Base-by-base conservation (phyloP, 2,329 filamentous ascomycete species). In the Cylindrodendrum hubeiense region DNA sequence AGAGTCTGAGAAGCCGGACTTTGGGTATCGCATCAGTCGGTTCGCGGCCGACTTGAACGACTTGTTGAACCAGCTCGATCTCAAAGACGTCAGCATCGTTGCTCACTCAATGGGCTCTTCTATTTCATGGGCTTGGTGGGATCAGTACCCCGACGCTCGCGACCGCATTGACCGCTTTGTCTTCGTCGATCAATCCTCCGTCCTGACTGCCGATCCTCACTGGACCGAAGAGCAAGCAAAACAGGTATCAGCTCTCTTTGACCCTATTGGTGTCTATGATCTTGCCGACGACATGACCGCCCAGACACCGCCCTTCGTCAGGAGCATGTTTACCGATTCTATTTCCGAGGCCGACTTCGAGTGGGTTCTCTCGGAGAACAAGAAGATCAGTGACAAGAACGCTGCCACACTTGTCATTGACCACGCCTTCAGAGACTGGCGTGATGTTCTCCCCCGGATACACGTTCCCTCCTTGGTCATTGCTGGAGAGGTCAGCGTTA, bases 61-160 rank as follows among this genome's bases (percentile, higher is more conserved):
- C 12, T 58, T 78, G 19, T 30, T 30, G 28, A 30, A 60, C 54
- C 5, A 63, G 15, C 74, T 81, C 15, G 61, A 79, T 49, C 72
- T 79, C 37, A 67, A 65, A 2, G 55, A 75, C n/a, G 69, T 75
- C 13, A 71, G 71, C 61, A 65, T 80, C 12, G 66, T 79, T 52
- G 78, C 72, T 1, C 79, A 80, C 64, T 79, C 77, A 0, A 80
- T 80, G 73, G 79, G 78, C 12, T 72, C 68, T n/a, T 72, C 72
- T 1, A 61, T 79, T 3, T 62, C 71, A 3, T 79, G 77, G 77
- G 75, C 76, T 1, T 74, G 74, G 60, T 78, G 76, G 74, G 76
- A 78, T 54, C 54, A 75, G 33, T 79, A 73, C 56, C 55, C 72
- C 8, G 67, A 73, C 21, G 60, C 67, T 34, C 74, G 64, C 33